Evolutionary conservation across 805 yeast species (phyloP), one percentile per base, ranked within the genome.

Genomic region (Myxozyma mucilagina): DNA sequence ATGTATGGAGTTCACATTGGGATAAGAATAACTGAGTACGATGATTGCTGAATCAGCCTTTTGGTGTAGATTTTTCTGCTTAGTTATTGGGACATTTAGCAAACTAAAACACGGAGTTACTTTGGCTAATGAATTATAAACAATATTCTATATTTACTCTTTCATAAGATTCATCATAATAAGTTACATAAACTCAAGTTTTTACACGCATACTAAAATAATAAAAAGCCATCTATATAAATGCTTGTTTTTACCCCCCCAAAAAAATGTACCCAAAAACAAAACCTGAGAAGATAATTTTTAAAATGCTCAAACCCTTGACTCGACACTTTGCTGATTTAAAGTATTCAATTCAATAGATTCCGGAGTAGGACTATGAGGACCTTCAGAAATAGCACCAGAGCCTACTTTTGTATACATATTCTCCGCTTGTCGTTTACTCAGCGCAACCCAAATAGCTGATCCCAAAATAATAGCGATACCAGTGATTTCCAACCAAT

Each of bases 401-500:
- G 63, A 18, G 6, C 56, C 57, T 31, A 50, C 53, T 50, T 77
- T 64, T 32, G 54, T 38, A 36, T 60, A 56, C 7, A 50, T 53
- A 16, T 50, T 45, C n/a, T 53, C 57, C 5, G 51, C 9, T 11
- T 38, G 42, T 13, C 57, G 50, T 71, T 83, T 85, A 67, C 75
- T 79, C 57, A 77, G 77, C n/a, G 87, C 74, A 14, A 87, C 86
- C 47, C 80, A 73, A 36, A 82, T 72, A 0, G 96, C 93, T 49
- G 87, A 80, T 1, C 83, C 81, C 18, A 89, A 72, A 61, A 91
- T 89, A 42, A 91, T 76, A 0, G 79, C 60, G 56, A 87, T 86
- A 0, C 97, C 97, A 20, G 84, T 65, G 67, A 84, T 74, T 60
- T 92, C 86, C 76, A 88, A 78, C 35, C 83, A 62, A 20, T 84